Percentiles rank a stretch among this genome's conserved stretches.
Conservation (phyloP, 139 green algal genomes). For the Micromonas commoda region DNA sequence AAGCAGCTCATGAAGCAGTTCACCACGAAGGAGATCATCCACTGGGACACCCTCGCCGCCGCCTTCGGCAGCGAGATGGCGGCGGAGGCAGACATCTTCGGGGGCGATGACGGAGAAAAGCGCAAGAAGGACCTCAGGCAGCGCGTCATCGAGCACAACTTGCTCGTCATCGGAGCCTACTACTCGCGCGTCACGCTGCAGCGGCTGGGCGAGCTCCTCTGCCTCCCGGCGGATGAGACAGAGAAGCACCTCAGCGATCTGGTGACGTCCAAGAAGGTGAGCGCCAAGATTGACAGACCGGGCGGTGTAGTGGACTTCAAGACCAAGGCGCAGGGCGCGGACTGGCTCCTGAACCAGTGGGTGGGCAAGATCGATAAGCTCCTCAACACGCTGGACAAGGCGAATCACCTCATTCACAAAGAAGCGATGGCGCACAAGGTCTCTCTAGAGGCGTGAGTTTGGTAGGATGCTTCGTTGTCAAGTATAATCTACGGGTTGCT, state of each 20-base stretch:
- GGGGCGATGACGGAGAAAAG: conserved; percentile 36
- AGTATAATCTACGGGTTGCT: no score
- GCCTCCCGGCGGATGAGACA: conserved; percentile 63
- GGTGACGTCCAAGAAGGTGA: conserved; percentile 71
- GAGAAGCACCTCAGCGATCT: conserved; percentile 87
- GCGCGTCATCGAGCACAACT: conserved; percentile 71
- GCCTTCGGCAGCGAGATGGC: conserved; percentile 61
- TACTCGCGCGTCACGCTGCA: conserved; percentile 67
- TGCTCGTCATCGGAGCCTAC: conserved; percentile 81
- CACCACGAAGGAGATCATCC: conserved; percentile 70
- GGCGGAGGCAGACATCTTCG: conserved; percentile 49
- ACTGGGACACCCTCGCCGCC: conserved; percentile 35
- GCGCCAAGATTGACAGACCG: conserved; percentile 87
- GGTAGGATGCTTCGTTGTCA: no score
- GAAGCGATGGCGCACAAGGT: conserved; percentile 20
- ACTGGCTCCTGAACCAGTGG: conserved; percentile 20
- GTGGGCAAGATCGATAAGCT: conserved; percentile 13
- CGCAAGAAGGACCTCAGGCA: conserved; percentile 37
- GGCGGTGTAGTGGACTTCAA: conserved; percentile 75
- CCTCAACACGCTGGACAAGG: conserved; percentile 8
- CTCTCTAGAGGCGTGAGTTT: neutral
- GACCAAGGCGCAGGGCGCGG: neutral
- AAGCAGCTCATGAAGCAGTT: conserved; percentile 79
- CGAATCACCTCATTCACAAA: conserved; percentile 12
- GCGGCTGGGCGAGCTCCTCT: conserved; percentile 78